A percentile compares a stretch with the other conserved stretches of the same genome.
phyloP scores from a whole-genome alignment of 192 early-diverging fungal genomes.

The Podila minutissima region DNA sequence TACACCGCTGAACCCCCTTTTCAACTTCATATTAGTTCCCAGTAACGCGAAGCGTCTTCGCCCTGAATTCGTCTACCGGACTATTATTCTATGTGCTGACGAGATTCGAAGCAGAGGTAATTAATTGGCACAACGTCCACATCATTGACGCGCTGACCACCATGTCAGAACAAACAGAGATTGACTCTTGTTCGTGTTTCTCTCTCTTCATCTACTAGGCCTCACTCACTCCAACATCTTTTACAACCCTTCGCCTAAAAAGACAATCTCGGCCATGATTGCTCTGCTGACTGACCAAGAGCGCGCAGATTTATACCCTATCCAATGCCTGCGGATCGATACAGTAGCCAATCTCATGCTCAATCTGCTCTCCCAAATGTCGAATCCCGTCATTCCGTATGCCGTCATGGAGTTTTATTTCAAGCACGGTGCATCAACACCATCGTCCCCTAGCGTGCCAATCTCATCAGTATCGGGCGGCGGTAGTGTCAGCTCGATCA shows the following conservation, averaged over 20 bases:
- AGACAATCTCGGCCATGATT: constrained; percentile 45
- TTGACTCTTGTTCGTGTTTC: not conserved
- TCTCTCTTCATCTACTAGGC: not conserved
- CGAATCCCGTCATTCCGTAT: constrained; percentile 47
- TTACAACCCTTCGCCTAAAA: constrained; percentile 40
- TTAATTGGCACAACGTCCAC: no score
- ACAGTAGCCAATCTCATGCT: constrained; percentile 36
- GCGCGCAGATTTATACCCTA: constrained; percentile 27
- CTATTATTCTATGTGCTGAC: constrained; percentile 35
- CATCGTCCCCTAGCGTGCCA: not conserved
- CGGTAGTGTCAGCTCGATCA: not conserved
- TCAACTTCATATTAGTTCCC: constrained; percentile 17
- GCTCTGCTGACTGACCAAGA: constrained; percentile 33
- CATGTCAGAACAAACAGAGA: not conserved
- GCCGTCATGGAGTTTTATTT: constrained; percentile 39
- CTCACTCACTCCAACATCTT: constrained; percentile 29
- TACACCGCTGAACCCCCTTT: not conserved
- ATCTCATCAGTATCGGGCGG: not conserved
- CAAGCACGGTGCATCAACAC: not conserved
- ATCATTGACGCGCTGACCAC: no score
- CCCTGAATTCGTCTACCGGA: constrained; percentile 41
- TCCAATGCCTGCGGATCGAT: constrained; percentile 40
- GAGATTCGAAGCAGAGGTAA: constrained; percentile 46
- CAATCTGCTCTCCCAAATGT: constrained; percentile 48
- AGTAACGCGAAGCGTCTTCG: constrained; percentile 34